Percentiles rank a stretch among this genome's conserved stretches.
These are phyloP conservation scores for Gleditsia sinensis DNA, from an alignment of 306 rosid species.

Conservation along the genomic window DNA sequence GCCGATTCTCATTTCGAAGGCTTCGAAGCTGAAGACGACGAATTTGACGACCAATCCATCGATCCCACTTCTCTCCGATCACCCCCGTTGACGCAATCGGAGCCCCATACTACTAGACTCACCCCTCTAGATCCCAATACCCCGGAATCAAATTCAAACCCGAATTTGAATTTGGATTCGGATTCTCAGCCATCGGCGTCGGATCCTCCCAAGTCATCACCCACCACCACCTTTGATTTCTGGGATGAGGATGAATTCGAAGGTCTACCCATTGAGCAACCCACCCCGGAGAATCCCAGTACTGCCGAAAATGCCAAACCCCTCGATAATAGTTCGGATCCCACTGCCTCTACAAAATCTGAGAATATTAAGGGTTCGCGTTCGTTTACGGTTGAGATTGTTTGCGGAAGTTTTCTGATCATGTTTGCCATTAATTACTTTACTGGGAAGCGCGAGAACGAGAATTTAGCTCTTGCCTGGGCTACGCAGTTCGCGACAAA, in stretches of 20 bases:
- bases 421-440: constrained; percentile 76
- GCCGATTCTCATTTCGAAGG: constrained; percentile 90
- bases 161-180: constrained; percentile 23
- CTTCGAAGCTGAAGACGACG: constrained; percentile 69
- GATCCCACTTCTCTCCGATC: constrained; percentile 61
- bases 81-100: constrained; percentile 59
- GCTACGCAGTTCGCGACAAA: constrained; percentile 73
- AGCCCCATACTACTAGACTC: constrained; percentile 31
- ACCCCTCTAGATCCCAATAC: constrained; percentile 37
- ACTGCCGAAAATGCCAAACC: constrained; percentile 35
- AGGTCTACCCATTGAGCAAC: constrained; percentile 62
- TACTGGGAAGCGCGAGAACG: constrained; percentile 87
- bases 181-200: constrained; percentile 33
- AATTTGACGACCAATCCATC: constrained; percentile 59
- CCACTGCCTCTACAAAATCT: constrained; percentile 18
- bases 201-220: constrained; percentile 59
- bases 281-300: constrained; percentile 26
- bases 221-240: constrained; percentile 63
- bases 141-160: constrained; percentile 19
- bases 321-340: constrained; percentile 33
- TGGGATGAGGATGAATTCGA: constrained; percentile 99
- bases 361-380: constrained; percentile 4
- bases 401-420: constrained; percentile 66
- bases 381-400: constrained; percentile 68
- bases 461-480: constrained; percentile 88